phyloP scores from a whole-genome alignment of 2,329 filamentous ascomycete species.

The Falciphora oryzae region DNA sequence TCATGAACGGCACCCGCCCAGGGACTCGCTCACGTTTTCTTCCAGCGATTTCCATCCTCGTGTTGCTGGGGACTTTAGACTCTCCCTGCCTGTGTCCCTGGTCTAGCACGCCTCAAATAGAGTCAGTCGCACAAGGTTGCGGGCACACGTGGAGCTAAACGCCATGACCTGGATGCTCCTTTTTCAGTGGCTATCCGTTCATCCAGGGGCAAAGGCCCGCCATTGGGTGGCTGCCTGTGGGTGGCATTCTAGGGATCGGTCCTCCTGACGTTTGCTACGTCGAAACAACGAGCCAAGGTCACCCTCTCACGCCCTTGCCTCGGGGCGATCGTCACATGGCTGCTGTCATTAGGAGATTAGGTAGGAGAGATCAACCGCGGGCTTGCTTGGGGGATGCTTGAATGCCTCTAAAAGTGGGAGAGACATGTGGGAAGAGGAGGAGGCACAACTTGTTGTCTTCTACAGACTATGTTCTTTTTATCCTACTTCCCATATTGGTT shows the following conservation, averaged over 20 bases:
- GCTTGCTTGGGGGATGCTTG: background rate
- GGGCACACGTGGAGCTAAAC: background rate
- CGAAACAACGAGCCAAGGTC: background rate
- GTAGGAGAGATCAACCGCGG: no score
- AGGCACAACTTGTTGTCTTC: background rate
- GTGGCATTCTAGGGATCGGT: background rate
- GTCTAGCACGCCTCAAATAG: no score
- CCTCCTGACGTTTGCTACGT: background rate
- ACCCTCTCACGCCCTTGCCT: background rate
- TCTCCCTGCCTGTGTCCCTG: no score
- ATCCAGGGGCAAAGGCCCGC: background rate
- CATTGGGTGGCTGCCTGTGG: background rate
- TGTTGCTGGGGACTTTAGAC: no score
- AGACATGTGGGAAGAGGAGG: background rate
- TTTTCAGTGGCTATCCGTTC: background rate
- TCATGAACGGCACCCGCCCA: no score
- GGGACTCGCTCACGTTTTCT: no score
- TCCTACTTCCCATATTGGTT: no score
- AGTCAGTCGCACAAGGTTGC: no score
- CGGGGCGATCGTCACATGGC: background rate
- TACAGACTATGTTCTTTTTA: no score
- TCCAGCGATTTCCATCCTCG: no score
- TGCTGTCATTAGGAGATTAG: background rate
- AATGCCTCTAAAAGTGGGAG: background rate
- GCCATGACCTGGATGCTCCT: no score